Evolutionary conservation across 208 protist species (phyloP), one percentile per base, ranked within the genome.

Genomic region (Herpetomonas muscarum): DNA sequence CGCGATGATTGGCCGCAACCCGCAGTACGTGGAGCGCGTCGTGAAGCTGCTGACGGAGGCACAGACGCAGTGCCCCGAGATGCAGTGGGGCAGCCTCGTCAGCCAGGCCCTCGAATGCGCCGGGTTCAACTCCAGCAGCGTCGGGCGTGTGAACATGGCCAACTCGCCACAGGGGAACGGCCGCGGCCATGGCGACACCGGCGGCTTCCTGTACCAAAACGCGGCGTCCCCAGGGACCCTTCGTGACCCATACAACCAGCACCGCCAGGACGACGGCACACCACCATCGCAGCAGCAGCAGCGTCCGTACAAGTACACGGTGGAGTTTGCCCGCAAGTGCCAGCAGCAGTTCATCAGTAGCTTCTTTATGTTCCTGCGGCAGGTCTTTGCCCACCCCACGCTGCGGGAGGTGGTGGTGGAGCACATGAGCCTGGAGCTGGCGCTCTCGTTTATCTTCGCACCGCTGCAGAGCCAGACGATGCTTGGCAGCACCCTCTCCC

Each of bases 1-100:
- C n/a, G 54, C 80, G 10, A 92, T 90, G 79, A 92, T 94, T 67
- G 77, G 77, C 19, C 67, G 85, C 44, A 83, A 94, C 64, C 70
- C 70, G 39, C 75, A 87, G 56, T 92, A 90, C 56, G 81, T 80
- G 51, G 67, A 81, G 45, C 81, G 88, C 7, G 76, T 94, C 3
- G 74, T 80, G 1, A 65, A 63, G 12, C 68, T 92, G 15, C 74
- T 94, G 36, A 76, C 69, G 26, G 68, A 72, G 46, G 83, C 81
- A 24, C 88, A 94, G 55, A 67, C 61, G 6, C 71, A 85, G 45
- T 92, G 85, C 52, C 57, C 48, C 24, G 83, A 87, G 64, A 39
- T 94, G 63, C 81, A 87, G 65, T 92, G 85, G 85, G 56, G 48
- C 26, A 77, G 60, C n/a, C 70, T 94, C 24, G 64, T 92, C 25